phyloP scores from a whole-genome alignment of 2,329 filamentous ascomycete genomes.

The Penicillium sp. region DNA sequence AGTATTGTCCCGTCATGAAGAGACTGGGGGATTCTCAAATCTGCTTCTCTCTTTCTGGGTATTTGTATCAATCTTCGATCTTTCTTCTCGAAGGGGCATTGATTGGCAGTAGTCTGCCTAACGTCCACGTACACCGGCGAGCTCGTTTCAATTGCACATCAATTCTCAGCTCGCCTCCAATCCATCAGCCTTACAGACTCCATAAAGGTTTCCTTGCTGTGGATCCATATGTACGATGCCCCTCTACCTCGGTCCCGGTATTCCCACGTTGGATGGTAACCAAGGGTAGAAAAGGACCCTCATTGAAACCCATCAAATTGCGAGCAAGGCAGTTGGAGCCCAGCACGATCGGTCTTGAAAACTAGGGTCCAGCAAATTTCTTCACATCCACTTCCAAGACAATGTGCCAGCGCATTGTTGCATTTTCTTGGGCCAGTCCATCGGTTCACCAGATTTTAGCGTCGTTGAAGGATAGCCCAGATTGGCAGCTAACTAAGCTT shows the following conservation, averaged over 20 bases:
- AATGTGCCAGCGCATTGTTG: slow-evolving; percentile 3
- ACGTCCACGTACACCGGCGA: not conserved
- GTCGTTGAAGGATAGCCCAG: not conserved
- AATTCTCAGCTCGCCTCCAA: not conserved
- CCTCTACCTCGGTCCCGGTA: not conserved
- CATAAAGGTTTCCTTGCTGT: not conserved
- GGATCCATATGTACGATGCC: not conserved
- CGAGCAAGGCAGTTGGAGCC: not conserved
- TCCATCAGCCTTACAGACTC: not conserved
- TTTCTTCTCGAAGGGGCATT: not conserved
- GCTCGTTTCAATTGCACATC: not conserved
- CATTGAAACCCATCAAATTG: slow-evolving; percentile 1
- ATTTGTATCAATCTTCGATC: not conserved
- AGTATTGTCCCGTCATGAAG: too few species aligned
- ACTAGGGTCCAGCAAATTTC: slow-evolving; percentile 3
- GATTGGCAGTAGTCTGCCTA: not conserved
- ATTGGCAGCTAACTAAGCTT: not conserved
- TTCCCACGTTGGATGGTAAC: slow-evolving; percentile 1
- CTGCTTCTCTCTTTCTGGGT: not conserved
- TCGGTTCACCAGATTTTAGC: slow-evolving; percentile 1
- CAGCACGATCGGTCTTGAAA: not conserved
- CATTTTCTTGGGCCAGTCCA: slow-evolving; percentile 2
- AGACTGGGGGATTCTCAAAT: not conserved
- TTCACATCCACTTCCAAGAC: slow-evolving; percentile 2
- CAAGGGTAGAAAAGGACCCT: not conserved